These are phyloP conservation scores for Clonostachys chloroleuca DNA, from an alignment of 2,329 filamentous ascomycete species.

Conservation along the genomic window DNA sequence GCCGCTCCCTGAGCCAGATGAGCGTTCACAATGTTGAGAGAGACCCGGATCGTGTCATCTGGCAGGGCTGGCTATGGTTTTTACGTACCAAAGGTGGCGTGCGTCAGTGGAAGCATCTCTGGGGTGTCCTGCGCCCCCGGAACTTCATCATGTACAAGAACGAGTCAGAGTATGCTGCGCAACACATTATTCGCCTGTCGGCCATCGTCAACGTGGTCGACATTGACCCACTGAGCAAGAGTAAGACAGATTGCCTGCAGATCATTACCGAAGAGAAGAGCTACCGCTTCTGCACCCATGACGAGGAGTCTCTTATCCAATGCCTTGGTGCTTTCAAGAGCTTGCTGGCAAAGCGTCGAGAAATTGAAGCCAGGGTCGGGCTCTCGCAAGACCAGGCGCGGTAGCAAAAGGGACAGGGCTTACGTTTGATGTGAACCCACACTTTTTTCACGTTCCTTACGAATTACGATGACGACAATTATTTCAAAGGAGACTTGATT, in stretches of 20 bases:
- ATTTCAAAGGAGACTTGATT: too few species aligned
- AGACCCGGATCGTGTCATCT: constrained; percentile 85
- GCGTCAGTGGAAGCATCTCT: constrained; percentile 90
- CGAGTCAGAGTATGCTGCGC: constrained; percentile 82
- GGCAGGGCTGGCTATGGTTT: constrained; percentile 85
- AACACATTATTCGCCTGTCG: constrained; percentile 74
- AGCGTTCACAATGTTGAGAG: constrained; percentile 36
- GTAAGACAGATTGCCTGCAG: constrained; percentile 83
- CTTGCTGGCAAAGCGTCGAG: constrained; percentile 65
- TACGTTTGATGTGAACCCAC: not conserved
- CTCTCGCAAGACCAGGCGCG: constrained; percentile 7
- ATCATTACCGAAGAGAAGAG: constrained; percentile 91
- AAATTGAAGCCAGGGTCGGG: constrained; percentile 48
- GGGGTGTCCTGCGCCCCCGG: constrained; percentile 84
- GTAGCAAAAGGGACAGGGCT: not conserved
- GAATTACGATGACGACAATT: too few species aligned
- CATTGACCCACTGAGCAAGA: constrained; percentile 80
- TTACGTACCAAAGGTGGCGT: constrained; percentile 80
- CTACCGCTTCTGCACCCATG: constrained; percentile 69
- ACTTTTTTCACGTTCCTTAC: not conserved
- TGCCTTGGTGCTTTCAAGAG: constrained; percentile 93
- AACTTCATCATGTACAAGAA: constrained; percentile 91
- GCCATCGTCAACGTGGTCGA: constrained; percentile 88
- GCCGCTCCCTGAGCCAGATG: constrained; percentile 1
- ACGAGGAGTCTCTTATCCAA: constrained; percentile 78